Evolutionary conservation across 805 yeast species (phyloP), one percentile per base, ranked within the genome.

Genomic region (Suhomyces pyralidae): DNA sequence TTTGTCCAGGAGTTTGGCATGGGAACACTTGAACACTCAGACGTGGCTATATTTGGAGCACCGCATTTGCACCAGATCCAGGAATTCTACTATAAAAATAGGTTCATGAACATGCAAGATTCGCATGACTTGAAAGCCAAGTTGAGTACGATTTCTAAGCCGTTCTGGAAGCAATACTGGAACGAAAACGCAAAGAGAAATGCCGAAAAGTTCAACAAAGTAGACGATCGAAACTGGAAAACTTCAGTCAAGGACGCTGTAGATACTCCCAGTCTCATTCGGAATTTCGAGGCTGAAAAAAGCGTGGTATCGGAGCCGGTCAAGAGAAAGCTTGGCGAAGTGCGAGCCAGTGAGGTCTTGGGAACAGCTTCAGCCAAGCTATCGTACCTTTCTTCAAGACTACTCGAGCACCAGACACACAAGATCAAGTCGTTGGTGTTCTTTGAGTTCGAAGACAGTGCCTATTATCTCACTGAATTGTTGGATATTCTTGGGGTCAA

Each of bases 401-500:
- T 85, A 7, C 61, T 83, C 25, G 85, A 82, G 48, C 81, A 85
- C 59, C 82, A 81, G 55, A 53, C 57, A 8, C 51, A 62, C 7
- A 72, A 74, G 3, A 61, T 80, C 49, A 83, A 86, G 62, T 79
- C 86, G 14, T 72, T 86, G 25, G 82, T 86, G 0, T 86, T 86
- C 62, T 86, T 81, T 61, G 90, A 86, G 56, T 84, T 82, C 64
- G 89, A 84, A 62, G 90, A 86, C 56, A 78, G 83, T 46, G 91
- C 90, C 0, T 85, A 81, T 61, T 85, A 83, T 61, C 61, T 86
- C 26, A 79, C 88, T 0, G 92, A 86, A 58, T 70, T 83, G 10
- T 60, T 86, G 47, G 91, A 86, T 65, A 53, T 85, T 0, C 57
- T 84, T 15, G 90, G 91, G 0, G 62, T 85, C 17, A 74, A 78